A percentile compares a stretch with the other conserved stretches of the same genome.
Evolutionary conservation across 139 green algal species (phyloP).

Genomic region (Mychonastes homosphaera): DNA sequence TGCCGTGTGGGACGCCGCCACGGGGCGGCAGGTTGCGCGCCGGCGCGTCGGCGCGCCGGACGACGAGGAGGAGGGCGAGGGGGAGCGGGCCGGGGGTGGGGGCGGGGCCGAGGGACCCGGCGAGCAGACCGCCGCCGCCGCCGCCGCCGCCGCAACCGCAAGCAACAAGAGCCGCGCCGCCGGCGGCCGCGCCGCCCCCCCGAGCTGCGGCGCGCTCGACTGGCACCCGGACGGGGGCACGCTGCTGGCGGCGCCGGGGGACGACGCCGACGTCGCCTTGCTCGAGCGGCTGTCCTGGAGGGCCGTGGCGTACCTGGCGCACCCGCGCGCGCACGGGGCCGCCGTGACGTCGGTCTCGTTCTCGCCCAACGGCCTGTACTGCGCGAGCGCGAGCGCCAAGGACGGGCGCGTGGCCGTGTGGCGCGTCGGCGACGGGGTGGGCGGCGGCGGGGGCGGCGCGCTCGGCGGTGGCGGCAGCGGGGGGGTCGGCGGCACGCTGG

Average conservation of each 20-base stretch:
- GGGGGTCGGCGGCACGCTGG: too few relatives aligned
- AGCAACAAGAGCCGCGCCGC: conserved; percentile 31
- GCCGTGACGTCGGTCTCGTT: conserved; percentile 45
- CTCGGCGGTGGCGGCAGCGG: too few relatives aligned
- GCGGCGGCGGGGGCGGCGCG: background rate
- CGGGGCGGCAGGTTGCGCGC: conserved; percentile 5
- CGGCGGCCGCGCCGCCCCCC: too few relatives aligned
- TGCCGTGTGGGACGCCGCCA: conserved; percentile 43
- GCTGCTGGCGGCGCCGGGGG: conserved; percentile 42
- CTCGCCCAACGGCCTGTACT: conserved; percentile 59
- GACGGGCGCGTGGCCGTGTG: conserved; percentile 62
- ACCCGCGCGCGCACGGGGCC: conserved; percentile 29
- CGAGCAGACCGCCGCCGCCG: background rate
- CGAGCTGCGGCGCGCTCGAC: conserved; percentile 16
- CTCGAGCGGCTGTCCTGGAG: conserved; percentile 59
- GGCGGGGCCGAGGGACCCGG: background rate
- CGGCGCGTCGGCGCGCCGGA: background rate
- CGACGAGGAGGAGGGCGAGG: background rate
- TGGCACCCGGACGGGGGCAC: conserved; percentile 62
- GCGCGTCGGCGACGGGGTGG: conserved; percentile 34
- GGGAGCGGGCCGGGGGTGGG: background rate
- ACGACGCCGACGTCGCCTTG: conserved; percentile 39
- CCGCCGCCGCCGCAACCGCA: background rate
- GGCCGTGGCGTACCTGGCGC: conserved; percentile 8
- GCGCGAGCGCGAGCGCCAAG: background rate